These are phyloP conservation scores for Aspergillus piperis DNA, from an alignment of 2,329 filamentous ascomycete genomes.

Conservation along the genomic window DNA sequence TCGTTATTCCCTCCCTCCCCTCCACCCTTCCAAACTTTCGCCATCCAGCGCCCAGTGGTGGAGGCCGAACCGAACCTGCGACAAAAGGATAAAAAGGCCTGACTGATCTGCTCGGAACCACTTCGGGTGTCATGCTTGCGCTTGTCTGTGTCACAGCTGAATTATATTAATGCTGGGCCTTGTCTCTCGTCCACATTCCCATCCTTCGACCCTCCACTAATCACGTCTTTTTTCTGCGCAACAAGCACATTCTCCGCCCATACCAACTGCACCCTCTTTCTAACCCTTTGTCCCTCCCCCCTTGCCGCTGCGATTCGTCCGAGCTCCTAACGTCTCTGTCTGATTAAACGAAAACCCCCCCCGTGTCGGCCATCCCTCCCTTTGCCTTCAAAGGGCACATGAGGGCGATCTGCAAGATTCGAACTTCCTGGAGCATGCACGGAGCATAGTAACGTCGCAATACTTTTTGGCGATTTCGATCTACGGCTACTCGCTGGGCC, in stretches of 20 bases:
- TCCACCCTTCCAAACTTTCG: not conserved
- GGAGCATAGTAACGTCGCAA: conserved; percentile 42
- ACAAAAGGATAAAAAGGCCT: conserved; percentile 18
- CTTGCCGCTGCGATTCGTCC: conserved; percentile 38
- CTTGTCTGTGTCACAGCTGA: conserved; percentile 40
- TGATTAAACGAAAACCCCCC: conserved; percentile 20
- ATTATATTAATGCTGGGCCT: conserved; percentile 39
- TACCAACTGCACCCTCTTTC: conserved; percentile 27
- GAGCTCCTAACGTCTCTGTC: conserved; percentile 31
- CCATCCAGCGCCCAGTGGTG: not conserved
- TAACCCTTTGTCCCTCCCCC: conserved; percentile 29
- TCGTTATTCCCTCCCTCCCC: conserved; percentile 5
- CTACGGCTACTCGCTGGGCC: conserved; percentile 28
- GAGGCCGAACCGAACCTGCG: conserved; percentile 12
- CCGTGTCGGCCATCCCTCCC: conserved; percentile 23
- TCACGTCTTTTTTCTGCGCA: conserved; percentile 31
- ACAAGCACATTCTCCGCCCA: conserved; percentile 38
- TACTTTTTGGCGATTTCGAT: conserved; percentile 29
- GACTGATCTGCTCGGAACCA: conserved; percentile 20
- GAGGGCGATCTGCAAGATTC: conserved; percentile 40
- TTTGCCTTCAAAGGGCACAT: conserved; percentile 34
- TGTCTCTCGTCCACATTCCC: conserved; percentile 40
- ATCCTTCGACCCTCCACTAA: conserved; percentile 37
- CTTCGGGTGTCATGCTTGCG: conserved; percentile 37
- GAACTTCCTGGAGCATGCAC: conserved; percentile 46